Evolutionary conservation across 176 grass and related monocot species (phyloP).

Genomic region (Oryza nivara): DNA sequence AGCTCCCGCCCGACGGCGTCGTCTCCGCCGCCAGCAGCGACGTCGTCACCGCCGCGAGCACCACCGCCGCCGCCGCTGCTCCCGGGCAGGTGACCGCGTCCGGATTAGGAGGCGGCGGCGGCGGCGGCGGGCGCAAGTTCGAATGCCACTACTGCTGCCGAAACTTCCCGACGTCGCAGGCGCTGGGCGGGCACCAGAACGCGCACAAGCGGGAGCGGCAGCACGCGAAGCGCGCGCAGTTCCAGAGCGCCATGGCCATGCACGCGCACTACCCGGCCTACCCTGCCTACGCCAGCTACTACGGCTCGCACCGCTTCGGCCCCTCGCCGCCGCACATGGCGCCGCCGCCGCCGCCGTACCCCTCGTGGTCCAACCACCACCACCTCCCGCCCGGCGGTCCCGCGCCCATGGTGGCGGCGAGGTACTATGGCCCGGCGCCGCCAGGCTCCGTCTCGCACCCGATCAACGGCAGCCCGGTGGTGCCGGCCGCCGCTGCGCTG

Average conservation of each 20-base stretch:
- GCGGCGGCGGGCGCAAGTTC: conserved; percentile 58
- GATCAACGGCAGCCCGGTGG: conserved; percentile 63
- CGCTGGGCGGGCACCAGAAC: conserved; percentile 97
- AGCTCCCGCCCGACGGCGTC: conserved; percentile 54
- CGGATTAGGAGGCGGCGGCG: background rate
- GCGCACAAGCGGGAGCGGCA: conserved; percentile 86
- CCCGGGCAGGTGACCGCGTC: background rate
- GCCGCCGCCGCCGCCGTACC: conserved; percentile 63
- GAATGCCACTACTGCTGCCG: conserved; percentile 99
- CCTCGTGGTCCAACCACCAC: conserved; percentile 53
- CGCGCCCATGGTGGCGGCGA: conserved; percentile 32
- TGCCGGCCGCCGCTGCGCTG: conserved; percentile 45
- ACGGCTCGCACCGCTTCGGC: conserved; percentile 44
- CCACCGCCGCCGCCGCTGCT: background rate
- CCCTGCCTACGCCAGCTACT: conserved; percentile 56
- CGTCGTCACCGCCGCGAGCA: background rate
- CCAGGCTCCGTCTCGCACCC: conserved; percentile 61
- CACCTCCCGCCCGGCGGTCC: background rate
- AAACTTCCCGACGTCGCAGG: conserved; percentile 96
- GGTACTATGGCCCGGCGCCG: conserved; percentile 53
- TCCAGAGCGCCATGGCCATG: conserved; percentile 81
- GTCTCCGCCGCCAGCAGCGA: conserved; percentile 16
- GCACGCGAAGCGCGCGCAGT: conserved; percentile 77
- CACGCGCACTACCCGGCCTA: conserved; percentile 57
- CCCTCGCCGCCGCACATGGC: conserved; percentile 26